These are phyloP conservation scores for Botrytis paeoniae DNA, from an alignment of 2,329 filamentous ascomycete genomes.

Conservation along the genomic window DNA sequence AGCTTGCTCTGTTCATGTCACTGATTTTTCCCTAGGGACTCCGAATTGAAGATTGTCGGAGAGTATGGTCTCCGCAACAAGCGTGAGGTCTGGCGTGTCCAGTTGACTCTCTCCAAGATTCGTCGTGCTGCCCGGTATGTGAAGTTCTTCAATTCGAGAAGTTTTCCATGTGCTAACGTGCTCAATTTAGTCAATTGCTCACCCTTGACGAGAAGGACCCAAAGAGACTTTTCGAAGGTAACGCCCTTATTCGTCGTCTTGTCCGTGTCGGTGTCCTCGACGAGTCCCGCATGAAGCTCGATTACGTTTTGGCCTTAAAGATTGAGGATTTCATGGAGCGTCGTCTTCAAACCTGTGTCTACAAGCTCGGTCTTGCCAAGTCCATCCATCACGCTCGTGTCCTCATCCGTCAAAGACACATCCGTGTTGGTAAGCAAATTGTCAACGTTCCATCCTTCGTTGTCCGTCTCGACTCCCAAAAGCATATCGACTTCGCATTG, in stretches of 20 bases:
- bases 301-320: slow-evolving; percentile 99
- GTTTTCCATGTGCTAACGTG: slow-evolving; percentile 21
- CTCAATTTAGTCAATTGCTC: slow-evolving; percentile 85
- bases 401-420: slow-evolving; percentile 98
- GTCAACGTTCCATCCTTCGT: slow-evolving; percentile 99
- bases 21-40: slow-evolving; percentile 80
- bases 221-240: slow-evolving; percentile 99
- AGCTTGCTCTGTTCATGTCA: slow-evolving; percentile 99
- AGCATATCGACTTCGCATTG: slow-evolving; percentile 99
- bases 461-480: slow-evolving; percentile 99
- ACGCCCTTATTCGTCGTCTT: slow-evolving; percentile 99
- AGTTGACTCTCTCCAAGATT: slow-evolving; percentile 99
- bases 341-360: slow-evolving; percentile 98
- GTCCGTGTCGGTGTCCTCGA: slow-evolving; percentile 99
- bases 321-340: slow-evolving; percentile 99
- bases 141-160: background rate
- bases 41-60: slow-evolving; percentile 98
- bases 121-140: slow-evolving; percentile 98
- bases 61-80: slow-evolving; percentile 99
- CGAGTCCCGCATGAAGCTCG: slow-evolving; percentile 99
- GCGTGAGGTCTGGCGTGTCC: slow-evolving; percentile 99
- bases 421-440: slow-evolving; percentile 99
- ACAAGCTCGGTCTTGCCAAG: slow-evolving; percentile 99
- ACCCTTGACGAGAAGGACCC: slow-evolving; percentile 99
- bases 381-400: slow-evolving; percentile 99